Percentiles rank a stretch among this genome's conserved stretches.
phyloP scores from a whole-genome alignment of 176 grass and related monocot genomes.

The Oryza glumipatula region DNA sequence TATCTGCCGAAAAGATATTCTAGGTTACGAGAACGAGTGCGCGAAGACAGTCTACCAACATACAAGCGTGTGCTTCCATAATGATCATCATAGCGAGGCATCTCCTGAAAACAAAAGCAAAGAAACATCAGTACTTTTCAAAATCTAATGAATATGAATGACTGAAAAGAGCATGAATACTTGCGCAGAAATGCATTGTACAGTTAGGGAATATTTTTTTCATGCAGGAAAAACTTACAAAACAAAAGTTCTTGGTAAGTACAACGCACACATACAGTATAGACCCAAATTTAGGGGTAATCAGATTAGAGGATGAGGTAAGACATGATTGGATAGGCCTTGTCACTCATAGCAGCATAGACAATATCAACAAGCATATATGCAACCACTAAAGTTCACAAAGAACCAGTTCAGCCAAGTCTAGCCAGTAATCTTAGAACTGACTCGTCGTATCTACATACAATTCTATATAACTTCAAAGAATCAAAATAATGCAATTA shows the following conservation, averaged over 20 bases:
- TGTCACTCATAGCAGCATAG: background rate
- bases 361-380: background rate
- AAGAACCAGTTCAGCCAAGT: background rate
- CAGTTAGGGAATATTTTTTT: background rate
- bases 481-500: background rate
- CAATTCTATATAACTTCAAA: background rate
- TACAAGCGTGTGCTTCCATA: slow-evolving; percentile 78
- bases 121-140: background rate
- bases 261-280: background rate
- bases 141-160: background rate
- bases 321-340: background rate
- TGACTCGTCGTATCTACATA: background rate
- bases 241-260: background rate
- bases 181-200: background rate
- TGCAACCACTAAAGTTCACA: background rate
- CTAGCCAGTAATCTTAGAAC: background rate
- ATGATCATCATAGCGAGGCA: slow-evolving; percentile 92
- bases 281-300: background rate
- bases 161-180: background rate
- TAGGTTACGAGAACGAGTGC: slow-evolving; percentile 79
- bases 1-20: slow-evolving; percentile 93
- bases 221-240: background rate
- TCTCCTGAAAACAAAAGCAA: slow-evolving; percentile 62
- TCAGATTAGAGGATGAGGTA: background rate
- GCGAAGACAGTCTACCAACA: slow-evolving; percentile 76